Conservation (phyloP, 305 asterid species). For the Fraxinus sp. region DNA sequence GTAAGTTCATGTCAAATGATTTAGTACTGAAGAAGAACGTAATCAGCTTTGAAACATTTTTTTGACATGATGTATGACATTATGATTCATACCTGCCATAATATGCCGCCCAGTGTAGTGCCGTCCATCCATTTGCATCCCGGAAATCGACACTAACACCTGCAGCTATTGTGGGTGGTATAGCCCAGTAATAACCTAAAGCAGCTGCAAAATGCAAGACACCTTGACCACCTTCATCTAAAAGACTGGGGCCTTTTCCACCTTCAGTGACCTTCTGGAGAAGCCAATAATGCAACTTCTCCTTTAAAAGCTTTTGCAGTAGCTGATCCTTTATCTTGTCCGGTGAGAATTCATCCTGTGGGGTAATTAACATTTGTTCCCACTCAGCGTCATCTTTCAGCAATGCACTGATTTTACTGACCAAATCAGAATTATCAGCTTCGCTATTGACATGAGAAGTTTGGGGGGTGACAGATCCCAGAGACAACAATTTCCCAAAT, state of each 20-base stretch:
- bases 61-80: background rate
- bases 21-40: background rate
- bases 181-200: constrained; percentile 90
- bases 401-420: constrained; percentile 54
- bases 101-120: constrained; percentile 98
- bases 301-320: constrained; percentile 68
- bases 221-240: constrained; percentile 87
- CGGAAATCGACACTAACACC: constrained; percentile 87
- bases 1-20: constrained; percentile 3
- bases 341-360: constrained; percentile 49
- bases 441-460: constrained; percentile 30
- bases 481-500: constrained; percentile 69
- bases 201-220: constrained; percentile 93
- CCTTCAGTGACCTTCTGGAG: constrained; percentile 72
- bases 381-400: constrained; percentile 62
- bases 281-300: constrained; percentile 76
- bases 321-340: constrained; percentile 65
- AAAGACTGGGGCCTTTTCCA: constrained; percentile 74
- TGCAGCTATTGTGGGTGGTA: constrained; percentile 70
- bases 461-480: constrained; percentile 37
- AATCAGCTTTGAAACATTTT: background rate
- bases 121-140: constrained; percentile 93
- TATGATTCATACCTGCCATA: constrained; percentile 68
- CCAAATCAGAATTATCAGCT: constrained; percentile 41
- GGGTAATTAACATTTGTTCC: constrained; percentile 55